These are phyloP conservation scores for Sclerotiophoma versabilis DNA, from an alignment of 2,329 filamentous ascomycete species.

Conservation along the genomic window DNA sequence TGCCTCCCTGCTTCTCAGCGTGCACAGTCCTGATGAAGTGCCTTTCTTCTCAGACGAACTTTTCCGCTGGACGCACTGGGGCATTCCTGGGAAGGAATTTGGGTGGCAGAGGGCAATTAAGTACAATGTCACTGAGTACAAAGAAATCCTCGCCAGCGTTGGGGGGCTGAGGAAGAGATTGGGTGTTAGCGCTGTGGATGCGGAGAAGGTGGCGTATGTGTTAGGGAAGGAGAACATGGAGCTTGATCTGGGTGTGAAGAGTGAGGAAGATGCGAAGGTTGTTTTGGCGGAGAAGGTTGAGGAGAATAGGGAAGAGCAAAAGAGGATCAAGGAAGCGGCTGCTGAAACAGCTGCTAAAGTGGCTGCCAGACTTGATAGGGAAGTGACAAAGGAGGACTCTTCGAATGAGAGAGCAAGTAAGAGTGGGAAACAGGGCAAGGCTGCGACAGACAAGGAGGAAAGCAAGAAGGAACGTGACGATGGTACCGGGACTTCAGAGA, in stretches of 20 bases:
- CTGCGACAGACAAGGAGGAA: no score
- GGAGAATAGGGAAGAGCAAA: slow-evolving; percentile 12
- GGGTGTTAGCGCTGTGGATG: slow-evolving; percentile 61
- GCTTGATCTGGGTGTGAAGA: not conserved
- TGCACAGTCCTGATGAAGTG: slow-evolving; percentile 64
- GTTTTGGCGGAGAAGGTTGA: not conserved
- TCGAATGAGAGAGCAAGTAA: no score
- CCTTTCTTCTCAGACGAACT: slow-evolving; percentile 85
- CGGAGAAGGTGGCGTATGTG: slow-evolving; percentile 76
- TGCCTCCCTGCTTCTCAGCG: slow-evolving; percentile 74
- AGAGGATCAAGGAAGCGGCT: no score
- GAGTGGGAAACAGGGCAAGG: no score
- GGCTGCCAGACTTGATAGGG: no score
- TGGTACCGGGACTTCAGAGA: no score
- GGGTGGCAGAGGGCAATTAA: slow-evolving; percentile 64
- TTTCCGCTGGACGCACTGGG: slow-evolving; percentile 73
- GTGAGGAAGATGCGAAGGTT: not conserved
- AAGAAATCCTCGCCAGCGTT: slow-evolving; percentile 56
- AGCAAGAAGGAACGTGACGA: not conserved
- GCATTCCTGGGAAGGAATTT: slow-evolving; percentile 44
- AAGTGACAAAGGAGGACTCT: no score
- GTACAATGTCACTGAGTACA: slow-evolving; percentile 75
- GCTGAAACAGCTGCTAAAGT: no score
- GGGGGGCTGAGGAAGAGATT: slow-evolving; percentile 35
- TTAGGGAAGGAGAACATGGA: slow-evolving; percentile 58